Conservation (phyloP, 352 stramenopile species). For the Phytophthora citrophthora region DNA sequence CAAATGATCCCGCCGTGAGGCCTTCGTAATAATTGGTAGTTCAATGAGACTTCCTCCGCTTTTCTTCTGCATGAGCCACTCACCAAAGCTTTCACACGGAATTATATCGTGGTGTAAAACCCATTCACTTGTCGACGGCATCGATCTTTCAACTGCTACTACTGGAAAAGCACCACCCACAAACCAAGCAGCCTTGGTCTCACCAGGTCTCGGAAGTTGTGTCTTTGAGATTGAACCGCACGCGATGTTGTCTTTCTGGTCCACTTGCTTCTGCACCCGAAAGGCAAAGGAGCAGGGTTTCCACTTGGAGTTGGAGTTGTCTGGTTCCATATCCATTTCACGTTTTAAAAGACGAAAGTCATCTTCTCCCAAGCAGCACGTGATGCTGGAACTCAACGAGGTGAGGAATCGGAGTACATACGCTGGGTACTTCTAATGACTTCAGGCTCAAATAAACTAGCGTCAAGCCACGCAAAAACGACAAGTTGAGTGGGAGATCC, state of each 20-base stretch:
- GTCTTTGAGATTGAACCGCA: background rate
- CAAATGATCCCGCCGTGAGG: background rate
- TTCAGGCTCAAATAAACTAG: slow-evolving; percentile 39
- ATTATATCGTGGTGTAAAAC: background rate
- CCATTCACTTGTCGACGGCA: slow-evolving; percentile 18
- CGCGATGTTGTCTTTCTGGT: slow-evolving; percentile 44
- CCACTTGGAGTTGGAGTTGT: slow-evolving; percentile 11
- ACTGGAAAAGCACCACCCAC: slow-evolving; percentile 18
- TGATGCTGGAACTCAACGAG: slow-evolving; percentile 29
- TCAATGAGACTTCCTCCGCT: background rate
- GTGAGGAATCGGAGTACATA: slow-evolving; percentile 62
- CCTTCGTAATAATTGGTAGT: too few relatives aligned
- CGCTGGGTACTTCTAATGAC: slow-evolving; percentile 55
- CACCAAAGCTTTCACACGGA: background rate
- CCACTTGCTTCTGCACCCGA: slow-evolving; percentile 48
- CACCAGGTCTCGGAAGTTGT: slow-evolving; percentile 5
- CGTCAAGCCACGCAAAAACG: slow-evolving; percentile 61
- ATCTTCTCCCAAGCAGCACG: slow-evolving; percentile 26
- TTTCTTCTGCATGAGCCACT: slow-evolving; percentile 26
- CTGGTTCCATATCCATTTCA: slow-evolving; percentile 11
- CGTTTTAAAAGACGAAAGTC: slow-evolving; percentile 21
- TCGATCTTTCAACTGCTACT: slow-evolving; percentile 18
- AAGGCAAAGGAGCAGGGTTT: slow-evolving; percentile 41
- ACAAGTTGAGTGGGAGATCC: slow-evolving; percentile 30
- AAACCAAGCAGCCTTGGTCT: slow-evolving; percentile 12